Base-by-base conservation (phyloP, 1,284 basidiomycete genomes). In the Ceratobasidium theobromae region DNA sequence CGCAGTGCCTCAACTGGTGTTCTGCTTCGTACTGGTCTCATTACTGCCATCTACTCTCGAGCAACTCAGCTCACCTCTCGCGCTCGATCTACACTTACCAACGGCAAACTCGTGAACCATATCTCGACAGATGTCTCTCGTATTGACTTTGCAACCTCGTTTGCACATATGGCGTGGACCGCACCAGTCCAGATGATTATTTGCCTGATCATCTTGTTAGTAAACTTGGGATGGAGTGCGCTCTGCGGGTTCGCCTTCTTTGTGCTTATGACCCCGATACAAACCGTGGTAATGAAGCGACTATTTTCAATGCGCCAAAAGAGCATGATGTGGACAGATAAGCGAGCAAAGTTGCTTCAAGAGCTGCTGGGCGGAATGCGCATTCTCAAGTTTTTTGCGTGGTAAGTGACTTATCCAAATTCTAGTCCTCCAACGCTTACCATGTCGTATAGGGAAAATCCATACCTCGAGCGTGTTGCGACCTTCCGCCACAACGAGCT, bases 111-210 rank as follows among this genome's bases (percentile, higher is more conserved):
- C 43, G 87, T 96, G 69, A 96, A 94, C 73, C 92, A 95, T 77
- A 95, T 98, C 70, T 94, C 91, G 3, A 95, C 94, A 0, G 95
- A 98, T 76, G 86, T 93, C 38, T 89, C 87, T 16, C 84, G 94
- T 35, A 92, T 98, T 74, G 93, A 97, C 74, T 76, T 78, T 52
- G 70, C 48, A 21, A 38, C 48, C 14, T 43, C 38, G 64, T 67
- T 68, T 60, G 57, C 66, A 73, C 87, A 89, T 70, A 85, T 92
- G 80, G 79, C 84, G 18, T 92, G 91, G 85, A 81, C 89, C 1
- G 84, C 88, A 0, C 89, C 89, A 0, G 83, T 90, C 48, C 86
- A 89, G 73, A 81, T 90, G 77, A 74, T 78, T 45, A 86, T 89
- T 65, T 93, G 87, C 75, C 80, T 90, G 45, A 77, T 84, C 53